These are phyloP conservation scores for Trichoderma lentiforme DNA, from an alignment of 2,329 filamentous ascomycete species.

Conservation along the genomic window DNA sequence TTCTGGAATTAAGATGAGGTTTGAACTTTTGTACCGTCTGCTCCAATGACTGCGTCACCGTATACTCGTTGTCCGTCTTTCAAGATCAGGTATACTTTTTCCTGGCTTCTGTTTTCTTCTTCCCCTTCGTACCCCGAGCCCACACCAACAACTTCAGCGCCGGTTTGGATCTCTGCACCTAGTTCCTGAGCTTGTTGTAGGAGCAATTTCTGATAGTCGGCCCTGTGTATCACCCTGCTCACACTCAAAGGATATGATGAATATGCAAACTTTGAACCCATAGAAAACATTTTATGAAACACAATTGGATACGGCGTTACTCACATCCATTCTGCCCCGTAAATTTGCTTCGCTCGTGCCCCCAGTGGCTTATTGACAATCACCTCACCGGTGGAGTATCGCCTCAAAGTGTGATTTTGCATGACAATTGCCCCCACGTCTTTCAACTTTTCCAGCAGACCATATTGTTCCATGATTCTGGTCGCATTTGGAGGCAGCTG, in stretches of 20 bases:
- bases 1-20: background rate
- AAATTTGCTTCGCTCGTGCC: background rate
- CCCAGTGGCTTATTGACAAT: background rate
- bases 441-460: background rate
- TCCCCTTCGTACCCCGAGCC: background rate
- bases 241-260: background rate
- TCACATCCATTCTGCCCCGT: background rate
- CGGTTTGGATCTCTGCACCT: background rate
- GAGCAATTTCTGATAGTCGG: background rate
- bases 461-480: background rate
- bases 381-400: background rate
- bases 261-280: background rate
- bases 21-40: background rate
- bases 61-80: background rate
- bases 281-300: background rate
- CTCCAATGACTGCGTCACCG: background rate
- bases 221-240: background rate
- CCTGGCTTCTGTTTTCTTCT: background rate
- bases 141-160: background rate
- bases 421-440: background rate
- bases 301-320: background rate
- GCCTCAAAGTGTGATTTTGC: background rate
- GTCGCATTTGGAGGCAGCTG: background rate
- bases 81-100: background rate
- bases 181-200: background rate